A percentile compares a stretch with the other conserved stretches of the same genome.
Conservation (phyloP, 169 alveolate genomes). For the Cryptosporidium sp. region DNA sequence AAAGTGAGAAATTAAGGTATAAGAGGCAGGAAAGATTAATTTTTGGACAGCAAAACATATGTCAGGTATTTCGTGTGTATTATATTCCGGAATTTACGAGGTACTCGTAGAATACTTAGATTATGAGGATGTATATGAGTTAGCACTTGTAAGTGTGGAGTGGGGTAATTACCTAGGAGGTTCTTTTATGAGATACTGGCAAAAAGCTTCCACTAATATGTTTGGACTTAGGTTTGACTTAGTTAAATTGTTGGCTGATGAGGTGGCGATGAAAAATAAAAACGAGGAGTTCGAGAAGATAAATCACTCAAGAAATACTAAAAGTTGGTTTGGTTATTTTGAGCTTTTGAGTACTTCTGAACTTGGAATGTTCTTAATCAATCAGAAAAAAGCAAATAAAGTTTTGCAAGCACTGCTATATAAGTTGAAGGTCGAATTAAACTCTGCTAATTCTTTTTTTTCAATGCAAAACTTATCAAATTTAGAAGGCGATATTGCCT, state of each 20-base stretch:
- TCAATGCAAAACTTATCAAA: slow-evolving; percentile 5
- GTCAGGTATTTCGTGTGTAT: background rate
- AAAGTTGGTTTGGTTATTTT: slow-evolving; percentile 39
- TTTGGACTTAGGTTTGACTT: slow-evolving; percentile 57
- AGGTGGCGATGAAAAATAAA: background rate
- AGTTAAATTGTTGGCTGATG: background rate
- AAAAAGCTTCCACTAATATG: slow-evolving; percentile 17
- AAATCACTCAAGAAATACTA: background rate
- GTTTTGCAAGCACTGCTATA: background rate
- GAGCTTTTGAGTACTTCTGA: slow-evolving; percentile 27
- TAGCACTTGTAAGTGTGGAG: slow-evolving; percentile 29
- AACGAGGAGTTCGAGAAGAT: background rate
- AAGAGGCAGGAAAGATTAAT: slow-evolving; percentile 17
- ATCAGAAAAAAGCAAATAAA: slow-evolving; percentile 27
- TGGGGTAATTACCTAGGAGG: slow-evolving; percentile 34
- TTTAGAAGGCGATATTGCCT: background rate
- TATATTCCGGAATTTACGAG: slow-evolving; percentile 44
- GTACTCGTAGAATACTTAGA: slow-evolving; percentile 32
- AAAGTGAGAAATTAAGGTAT: background rate
- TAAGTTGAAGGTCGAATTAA: slow-evolving; percentile 5
- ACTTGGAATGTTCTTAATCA: slow-evolving; percentile 13
- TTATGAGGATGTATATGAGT: slow-evolving; percentile 43
- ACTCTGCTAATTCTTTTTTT: slow-evolving; percentile 7
- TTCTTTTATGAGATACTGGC: slow-evolving; percentile 41
- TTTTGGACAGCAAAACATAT: background rate